Evolutionary conservation across 768 basidiomycete genomes (phyloP), one percentile per base, ranked within the genome.

Genomic region (Tricholomella constricta): DNA sequence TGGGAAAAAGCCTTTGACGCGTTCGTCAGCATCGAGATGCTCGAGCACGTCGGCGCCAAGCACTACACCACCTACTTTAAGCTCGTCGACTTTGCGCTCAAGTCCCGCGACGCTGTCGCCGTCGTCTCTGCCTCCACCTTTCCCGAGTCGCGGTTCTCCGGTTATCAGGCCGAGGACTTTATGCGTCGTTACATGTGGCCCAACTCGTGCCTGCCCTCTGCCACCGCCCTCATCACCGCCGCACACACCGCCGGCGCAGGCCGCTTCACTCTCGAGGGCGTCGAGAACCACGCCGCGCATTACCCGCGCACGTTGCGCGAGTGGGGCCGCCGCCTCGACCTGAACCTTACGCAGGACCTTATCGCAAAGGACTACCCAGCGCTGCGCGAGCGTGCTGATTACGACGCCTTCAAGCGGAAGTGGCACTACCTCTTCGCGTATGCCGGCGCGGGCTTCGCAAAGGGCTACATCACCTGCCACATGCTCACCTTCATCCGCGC

Each of bases 271-370:
- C 77, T 96, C 7, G 90, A 95, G 57, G 79, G 81, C 25, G 88
- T 96, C 29, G 88, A 90, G 65, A 95, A 94, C 65, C 89, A 91
- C 58, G 84, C 86, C 43, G 83, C 88, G 36, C 89, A 93, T 65
- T 93, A 96, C 72, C 91, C 94, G 26, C 86, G 93, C 45, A 96
- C 94, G 23, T 80, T 96, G n/a, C 84, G 93, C 46, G 91, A 93
- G 73, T 96, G 94, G 94, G 84, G 84, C 26, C 78, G 86, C 26
- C 82, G 91, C 26, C 83, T 95, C 52, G 84, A 86, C 54, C 71
- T 73, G 42, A 88, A 88, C 64, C 65, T 85, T 36, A 73, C 75
- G 10, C 85, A 84, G 57, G 84, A 85, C 12, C 58, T 78, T 49
- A 75, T 89, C 37, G 59, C 78, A 34, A 72, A 73, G 54, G 83